Evolutionary conservation across 2,329 filamentous ascomycete species (phyloP).

Genomic region (Lasiodiplodia citricola): DNA sequence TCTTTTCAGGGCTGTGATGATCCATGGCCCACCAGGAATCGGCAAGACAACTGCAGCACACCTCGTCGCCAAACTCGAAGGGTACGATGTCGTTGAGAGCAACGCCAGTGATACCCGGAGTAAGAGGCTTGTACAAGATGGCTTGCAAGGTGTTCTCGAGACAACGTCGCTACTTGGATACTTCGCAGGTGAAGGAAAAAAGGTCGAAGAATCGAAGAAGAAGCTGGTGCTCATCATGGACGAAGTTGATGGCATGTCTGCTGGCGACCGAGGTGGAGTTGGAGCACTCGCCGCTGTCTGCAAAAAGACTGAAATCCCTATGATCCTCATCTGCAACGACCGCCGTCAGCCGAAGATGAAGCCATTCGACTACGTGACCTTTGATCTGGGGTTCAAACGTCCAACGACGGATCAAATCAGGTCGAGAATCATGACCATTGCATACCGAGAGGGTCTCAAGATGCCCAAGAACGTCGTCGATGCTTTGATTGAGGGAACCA

Average conservation of each 20-base stretch:
- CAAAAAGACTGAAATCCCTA: slow-evolving; percentile 91
- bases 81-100: slow-evolving; percentile 91
- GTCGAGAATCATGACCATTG: slow-evolving; percentile 92
- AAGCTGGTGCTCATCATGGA: slow-evolving; percentile 98
- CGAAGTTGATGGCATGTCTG: slow-evolving; percentile 98
- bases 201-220: slow-evolving; percentile 80
- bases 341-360: slow-evolving; percentile 95
- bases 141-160: slow-evolving; percentile 87
- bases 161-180: slow-evolving; percentile 92
- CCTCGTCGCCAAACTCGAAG: slow-evolving; percentile 88
- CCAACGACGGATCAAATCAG: slow-evolving; percentile 91
- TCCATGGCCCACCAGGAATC: slow-evolving; percentile 93
- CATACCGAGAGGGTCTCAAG: slow-evolving; percentile 87
- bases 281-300: slow-evolving; percentile 92
- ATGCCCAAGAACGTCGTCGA: slow-evolving; percentile 84
- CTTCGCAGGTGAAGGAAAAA: slow-evolving; percentile 83
- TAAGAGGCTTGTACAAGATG: slow-evolving; percentile 91
- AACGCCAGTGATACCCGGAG: slow-evolving; percentile 96
- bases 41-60: slow-evolving; percentile 98
- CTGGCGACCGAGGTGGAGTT: slow-evolving; percentile 92
- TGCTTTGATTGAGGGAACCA: slow-evolving; percentile 91
- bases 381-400: slow-evolving; percentile 83
- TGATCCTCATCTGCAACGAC: slow-evolving; percentile 98
- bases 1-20: slow-evolving; percentile 84
- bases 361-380: slow-evolving; percentile 87